phyloP scores from a whole-genome alignment of 495 filamentous ascomycete genomes.

The Sordaria brevicollis region DNA sequence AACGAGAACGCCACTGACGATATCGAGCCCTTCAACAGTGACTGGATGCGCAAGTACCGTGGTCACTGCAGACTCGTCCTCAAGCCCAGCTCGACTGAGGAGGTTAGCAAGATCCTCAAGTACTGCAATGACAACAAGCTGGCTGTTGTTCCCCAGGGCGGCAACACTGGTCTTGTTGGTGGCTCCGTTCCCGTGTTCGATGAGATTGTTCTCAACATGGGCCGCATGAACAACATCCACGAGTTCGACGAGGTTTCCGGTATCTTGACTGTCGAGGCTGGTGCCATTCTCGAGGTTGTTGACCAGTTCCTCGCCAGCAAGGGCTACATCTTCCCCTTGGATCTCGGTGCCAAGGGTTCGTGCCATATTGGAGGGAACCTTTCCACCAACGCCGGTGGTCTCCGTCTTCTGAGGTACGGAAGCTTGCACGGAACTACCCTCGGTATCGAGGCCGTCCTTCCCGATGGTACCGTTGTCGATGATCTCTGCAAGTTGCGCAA shows the following conservation, averaged over 20 bases:
- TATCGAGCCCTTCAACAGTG: slow-evolving; percentile 84
- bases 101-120: slow-evolving; percentile 78
- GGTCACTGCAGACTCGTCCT: slow-evolving; percentile 81
- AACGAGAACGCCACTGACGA: slow-evolving; percentile 58
- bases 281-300: slow-evolving; percentile 78
- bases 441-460: slow-evolving; percentile 84
- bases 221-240: slow-evolving; percentile 79
- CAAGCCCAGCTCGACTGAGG: slow-evolving; percentile 69
- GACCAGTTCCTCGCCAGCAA: slow-evolving; percentile 74
- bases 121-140: slow-evolving; percentile 89
- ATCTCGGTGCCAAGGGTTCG: slow-evolving; percentile 92
- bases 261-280: slow-evolving; percentile 78
- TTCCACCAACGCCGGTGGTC: slow-evolving; percentile 89
- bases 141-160: slow-evolving; percentile 95
- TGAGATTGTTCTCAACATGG: slow-evolving; percentile 87
- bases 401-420: slow-evolving; percentile 84
- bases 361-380: slow-evolving; percentile 98
- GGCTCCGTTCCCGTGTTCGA: slow-evolving; percentile 94
- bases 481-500: slow-evolving; percentile 81
- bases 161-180: slow-evolving; percentile 91
- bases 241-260: slow-evolving; percentile 92
- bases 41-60: slow-evolving; percentile 99
- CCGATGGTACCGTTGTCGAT: slow-evolving; percentile 84
- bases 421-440: slow-evolving; percentile 88
- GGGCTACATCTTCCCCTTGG: slow-evolving; percentile 82